Base-by-base conservation (phyloP, 345 rosid species). In the Camelina laxa region DNA sequence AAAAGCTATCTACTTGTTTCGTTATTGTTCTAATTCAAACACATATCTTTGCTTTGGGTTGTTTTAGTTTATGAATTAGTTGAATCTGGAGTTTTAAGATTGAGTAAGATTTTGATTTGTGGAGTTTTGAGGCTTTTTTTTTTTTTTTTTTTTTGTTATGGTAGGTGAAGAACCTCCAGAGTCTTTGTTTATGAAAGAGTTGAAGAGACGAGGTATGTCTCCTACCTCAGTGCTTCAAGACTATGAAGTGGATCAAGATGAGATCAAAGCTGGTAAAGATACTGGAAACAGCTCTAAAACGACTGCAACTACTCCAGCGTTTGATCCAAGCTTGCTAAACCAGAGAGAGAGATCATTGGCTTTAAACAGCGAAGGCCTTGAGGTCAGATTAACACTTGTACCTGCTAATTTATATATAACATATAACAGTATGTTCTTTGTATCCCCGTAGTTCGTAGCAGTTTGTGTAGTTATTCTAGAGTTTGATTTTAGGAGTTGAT, bases 301-400 rank as follows among this genome's bases (percentile, higher is more conserved):
- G 50, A 92, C 87, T 81, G 83, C 87, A 1, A 89, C 97, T 9
- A 85, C 91, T 20, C 84, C 97, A 3, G 87, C 88, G 17, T 59
- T 80, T 27, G 97, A 86, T 53, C 78, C 69, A 77, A 79, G 82
- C 69, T 80, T 95, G 76, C 67, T 82, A 30, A 88, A 95, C 81
- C 97, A 92, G 72, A 88, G 97, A 83, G 92, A 95, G 80, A 81
- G 65, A 12, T 95, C 98, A 15, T 81, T 92, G 88, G 87, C 91
- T 12, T 82, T 95, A 79, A 90, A 92, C 82, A 95, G 99, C 47
- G 99, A 95, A 87, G 99, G 99, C 72, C 92, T 95, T 75, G 96
- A 92, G 97, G 99, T 95, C 80, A 57, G 58, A 36, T 63, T 53
- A 8, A 24, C 30, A 73, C 59, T 15, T 45, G 16, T 24, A 10